phyloP scores from a whole-genome alignment of 1,139 yeast genomes.

The Tardiomyces digboiensis region DNA sequence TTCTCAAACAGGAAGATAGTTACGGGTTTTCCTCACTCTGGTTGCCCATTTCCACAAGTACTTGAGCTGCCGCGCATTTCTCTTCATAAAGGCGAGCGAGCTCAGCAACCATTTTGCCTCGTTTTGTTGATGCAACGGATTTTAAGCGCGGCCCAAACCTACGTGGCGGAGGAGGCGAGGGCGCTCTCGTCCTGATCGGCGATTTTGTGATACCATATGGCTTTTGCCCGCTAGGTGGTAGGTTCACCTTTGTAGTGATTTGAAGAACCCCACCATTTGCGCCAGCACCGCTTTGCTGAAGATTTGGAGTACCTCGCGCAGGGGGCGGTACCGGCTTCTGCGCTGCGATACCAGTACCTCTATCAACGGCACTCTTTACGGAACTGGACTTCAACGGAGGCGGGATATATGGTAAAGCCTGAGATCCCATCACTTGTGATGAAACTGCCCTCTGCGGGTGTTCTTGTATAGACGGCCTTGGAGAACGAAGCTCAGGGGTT shows the following conservation, averaged over 20 bases:
- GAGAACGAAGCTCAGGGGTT: not conserved
- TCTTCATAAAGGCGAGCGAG: constrained; percentile 25
- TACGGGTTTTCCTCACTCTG: constrained; percentile 1
- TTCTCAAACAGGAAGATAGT: no score
- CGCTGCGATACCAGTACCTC: no score
- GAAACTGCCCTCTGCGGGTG: no score
- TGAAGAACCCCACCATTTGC: not conserved
- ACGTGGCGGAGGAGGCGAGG: constrained; percentile 10
- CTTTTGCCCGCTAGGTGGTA: not conserved
- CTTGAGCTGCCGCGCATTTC: constrained; percentile 2
- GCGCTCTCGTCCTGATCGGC: constrained; percentile 4
- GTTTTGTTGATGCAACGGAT: constrained; percentile 13
- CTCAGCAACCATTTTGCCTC: constrained; percentile 26
- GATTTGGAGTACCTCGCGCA: not conserved
- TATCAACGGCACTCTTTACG: no score
- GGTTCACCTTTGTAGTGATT: not conserved
- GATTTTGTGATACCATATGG: not conserved
- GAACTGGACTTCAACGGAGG: no score
- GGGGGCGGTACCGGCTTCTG: not conserved
- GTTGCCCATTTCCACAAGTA: constrained; percentile 2
- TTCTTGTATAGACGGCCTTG: no score
- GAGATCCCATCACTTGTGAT: no score
- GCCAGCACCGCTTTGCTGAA: no score
- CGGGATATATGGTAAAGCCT: no score
- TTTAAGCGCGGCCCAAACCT: constrained; percentile 12